These are phyloP conservation scores for Phytophthora aleatoria DNA, from an alignment of 352 stramenopile genomes.

Conservation along the genomic window DNA sequence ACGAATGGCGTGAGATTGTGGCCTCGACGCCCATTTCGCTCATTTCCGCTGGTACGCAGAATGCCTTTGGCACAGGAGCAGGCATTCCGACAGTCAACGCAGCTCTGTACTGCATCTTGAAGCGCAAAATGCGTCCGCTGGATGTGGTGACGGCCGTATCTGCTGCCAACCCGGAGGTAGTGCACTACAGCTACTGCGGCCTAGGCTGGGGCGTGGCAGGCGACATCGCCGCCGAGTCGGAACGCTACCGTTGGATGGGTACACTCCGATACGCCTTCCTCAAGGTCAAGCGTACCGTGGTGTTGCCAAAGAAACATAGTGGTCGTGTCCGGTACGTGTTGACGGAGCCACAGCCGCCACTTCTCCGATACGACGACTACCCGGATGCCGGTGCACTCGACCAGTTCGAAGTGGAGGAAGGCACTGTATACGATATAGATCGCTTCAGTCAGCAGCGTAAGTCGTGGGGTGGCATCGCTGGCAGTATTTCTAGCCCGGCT, in stretches of 20 bases:
- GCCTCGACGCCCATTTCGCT: conserved; percentile 80
- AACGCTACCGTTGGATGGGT: conserved; percentile 82
- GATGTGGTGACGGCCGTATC: conserved; percentile 75
- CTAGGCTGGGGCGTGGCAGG: conserved; percentile 76
- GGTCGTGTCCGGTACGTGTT: conserved; percentile 72
- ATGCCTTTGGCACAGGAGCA: conserved; percentile 76
- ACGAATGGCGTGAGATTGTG: conserved; percentile 84
- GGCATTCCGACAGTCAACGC: conserved; percentile 72
- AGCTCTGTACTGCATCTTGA: conserved; percentile 82
- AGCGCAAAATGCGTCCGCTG: conserved; percentile 81
- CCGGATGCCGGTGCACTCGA: conserved; percentile 74
- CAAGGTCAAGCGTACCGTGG: conserved; percentile 70
- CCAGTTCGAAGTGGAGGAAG: conserved; percentile 85
- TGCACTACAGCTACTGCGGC: conserved; percentile 88
- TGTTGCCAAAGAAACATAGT: conserved; percentile 69
- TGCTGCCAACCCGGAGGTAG: conserved; percentile 56
- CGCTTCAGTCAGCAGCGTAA: conserved; percentile 57
- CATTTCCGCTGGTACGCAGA: conserved; percentile 83
- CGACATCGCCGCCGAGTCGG: conserved; percentile 78
- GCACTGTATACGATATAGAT: conserved; percentile 73
- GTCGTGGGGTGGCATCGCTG: conserved; percentile 65
- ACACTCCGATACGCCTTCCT: conserved; percentile 76
- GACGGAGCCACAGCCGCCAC: conserved; percentile 61
- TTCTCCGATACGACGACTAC: conserved; percentile 79
- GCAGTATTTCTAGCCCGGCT: conserved; percentile 60